These are phyloP conservation scores for Tetradesmus lagerheimii DNA, from an alignment of 139 green algal species.

Conservation along the genomic window DNA sequence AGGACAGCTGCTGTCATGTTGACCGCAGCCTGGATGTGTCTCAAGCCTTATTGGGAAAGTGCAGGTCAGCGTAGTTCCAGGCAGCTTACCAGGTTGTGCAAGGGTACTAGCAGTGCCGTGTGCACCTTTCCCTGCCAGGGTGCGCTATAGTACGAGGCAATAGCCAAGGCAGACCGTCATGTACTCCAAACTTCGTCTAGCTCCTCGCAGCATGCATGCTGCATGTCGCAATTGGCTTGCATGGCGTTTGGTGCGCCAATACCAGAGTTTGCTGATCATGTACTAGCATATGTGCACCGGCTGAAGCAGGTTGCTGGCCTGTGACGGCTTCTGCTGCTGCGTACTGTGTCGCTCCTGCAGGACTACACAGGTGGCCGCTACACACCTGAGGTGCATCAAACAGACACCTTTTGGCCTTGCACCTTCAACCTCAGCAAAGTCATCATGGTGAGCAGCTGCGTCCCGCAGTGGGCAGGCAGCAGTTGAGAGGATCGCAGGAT, in stretches of 20 bases:
- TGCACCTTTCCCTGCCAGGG: not conserved
- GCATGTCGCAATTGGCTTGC: no score
- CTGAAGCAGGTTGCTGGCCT: not conserved
- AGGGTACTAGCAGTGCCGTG: not conserved
- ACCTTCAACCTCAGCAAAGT: constrained; percentile 55
- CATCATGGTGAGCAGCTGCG: constrained; percentile 45
- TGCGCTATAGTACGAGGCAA: no score
- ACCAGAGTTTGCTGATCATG: not conserved
- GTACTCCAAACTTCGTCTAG: no score
- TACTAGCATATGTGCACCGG: not conserved
- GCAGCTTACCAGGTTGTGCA: no score
- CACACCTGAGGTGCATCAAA: not conserved
- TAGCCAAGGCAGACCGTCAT: no score
- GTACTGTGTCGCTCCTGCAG: not conserved
- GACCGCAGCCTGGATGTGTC: no score
- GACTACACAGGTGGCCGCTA: constrained; percentile 32
- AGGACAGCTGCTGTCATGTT: not conserved
- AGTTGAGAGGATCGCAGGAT: no score
- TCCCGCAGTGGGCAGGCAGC: not conserved
- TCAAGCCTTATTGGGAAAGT: no score
- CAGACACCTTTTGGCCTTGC: constrained; percentile 45
- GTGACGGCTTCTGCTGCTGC: not conserved
- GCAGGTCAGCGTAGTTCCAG: no score
- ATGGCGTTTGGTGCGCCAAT: no score
- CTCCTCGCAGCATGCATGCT: no score